These are phyloP conservation scores for Starmerella etchellsii DNA, from an alignment of 805 yeast species.

Conservation along the genomic window DNA sequence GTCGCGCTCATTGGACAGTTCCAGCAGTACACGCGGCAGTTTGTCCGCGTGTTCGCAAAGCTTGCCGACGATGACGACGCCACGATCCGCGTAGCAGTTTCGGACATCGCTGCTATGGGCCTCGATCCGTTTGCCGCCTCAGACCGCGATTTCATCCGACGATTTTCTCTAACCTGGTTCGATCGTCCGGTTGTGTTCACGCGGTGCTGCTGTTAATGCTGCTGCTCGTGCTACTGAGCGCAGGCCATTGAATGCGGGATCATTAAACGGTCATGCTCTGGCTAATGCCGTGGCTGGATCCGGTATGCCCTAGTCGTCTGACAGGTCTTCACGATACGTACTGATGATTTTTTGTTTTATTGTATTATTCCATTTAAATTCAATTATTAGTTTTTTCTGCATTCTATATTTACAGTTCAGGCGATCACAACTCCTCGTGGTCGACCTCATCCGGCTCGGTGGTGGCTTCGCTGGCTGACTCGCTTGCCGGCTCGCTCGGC, in stretches of 20 bases:
- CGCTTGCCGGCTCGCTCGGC: slow-evolving; percentile 2
- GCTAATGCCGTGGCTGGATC: too few relatives aligned
- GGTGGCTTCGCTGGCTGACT: too few relatives aligned
- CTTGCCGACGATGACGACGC: slow-evolving; percentile 26
- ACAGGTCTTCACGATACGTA: too few relatives aligned
- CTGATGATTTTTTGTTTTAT: too few relatives aligned
- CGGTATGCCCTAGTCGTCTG: too few relatives aligned
- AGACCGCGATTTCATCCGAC: slow-evolving; percentile 36
- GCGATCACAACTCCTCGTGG: neutral
- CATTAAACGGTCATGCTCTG: too few relatives aligned
- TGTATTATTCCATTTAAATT: neutral
- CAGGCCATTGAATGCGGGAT: neutral
- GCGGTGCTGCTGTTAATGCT: slow-evolving; percentile 22
- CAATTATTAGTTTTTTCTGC: too few relatives aligned
- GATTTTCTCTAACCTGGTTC: slow-evolving; percentile 38
- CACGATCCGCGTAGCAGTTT: slow-evolving; percentile 27
- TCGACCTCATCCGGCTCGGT: slow-evolving; percentile 1
- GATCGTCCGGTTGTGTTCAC: slow-evolving; percentile 33
- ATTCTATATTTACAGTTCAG: slow-evolving; percentile 2
- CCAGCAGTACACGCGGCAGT: slow-evolving; percentile 36
- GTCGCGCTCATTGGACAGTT: slow-evolving; percentile 37
- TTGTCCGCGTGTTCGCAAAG: slow-evolving; percentile 32
- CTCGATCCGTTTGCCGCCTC: slow-evolving; percentile 39
- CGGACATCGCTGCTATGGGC: slow-evolving; percentile 45
- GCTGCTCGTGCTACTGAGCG: too few relatives aligned